Conservation (phyloP, 2,329 filamentous ascomycete species). For the Berkeleyomyces rouxiae region DNA sequence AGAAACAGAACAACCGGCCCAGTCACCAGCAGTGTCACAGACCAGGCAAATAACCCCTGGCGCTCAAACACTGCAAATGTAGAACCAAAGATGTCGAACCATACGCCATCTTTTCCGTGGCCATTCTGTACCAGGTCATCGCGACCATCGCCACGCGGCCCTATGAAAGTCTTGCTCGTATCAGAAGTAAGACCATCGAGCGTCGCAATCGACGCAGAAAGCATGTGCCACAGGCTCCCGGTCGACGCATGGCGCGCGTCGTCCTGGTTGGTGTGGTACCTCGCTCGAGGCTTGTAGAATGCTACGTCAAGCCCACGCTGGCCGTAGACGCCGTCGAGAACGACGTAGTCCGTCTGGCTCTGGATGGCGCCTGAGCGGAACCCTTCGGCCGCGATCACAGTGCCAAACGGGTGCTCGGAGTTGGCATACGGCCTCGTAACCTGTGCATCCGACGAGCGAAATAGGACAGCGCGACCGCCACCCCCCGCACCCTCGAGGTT, state of each 20-base stretch:
- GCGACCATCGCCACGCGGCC: slow-evolving; percentile 35
- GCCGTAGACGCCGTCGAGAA: slow-evolving; percentile 63
- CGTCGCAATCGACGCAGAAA: slow-evolving; percentile 65
- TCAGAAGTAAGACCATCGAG: slow-evolving; percentile 54
- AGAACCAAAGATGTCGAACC: slow-evolving; percentile 83
- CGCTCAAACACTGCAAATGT: slow-evolving; percentile 64
- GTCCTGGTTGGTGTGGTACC: slow-evolving; percentile 86
- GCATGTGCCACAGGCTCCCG: slow-evolving; percentile 78
- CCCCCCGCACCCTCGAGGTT: slow-evolving; percentile 93
- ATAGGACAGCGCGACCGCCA: slow-evolving; percentile 72
- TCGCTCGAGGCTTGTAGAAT: slow-evolving; percentile 69
- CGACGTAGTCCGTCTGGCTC: slow-evolving; percentile 77
- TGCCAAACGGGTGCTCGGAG: slow-evolving; percentile 62
- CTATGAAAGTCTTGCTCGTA: slow-evolving; percentile 48
- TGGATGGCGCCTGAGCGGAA: slow-evolving; percentile 64
- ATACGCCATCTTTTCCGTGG: slow-evolving; percentile 54
- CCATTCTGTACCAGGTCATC: slow-evolving; percentile 50
- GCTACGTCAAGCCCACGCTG: slow-evolving; percentile 82
- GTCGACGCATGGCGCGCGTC: slow-evolving; percentile 62
- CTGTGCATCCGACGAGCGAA: slow-evolving; percentile 75
- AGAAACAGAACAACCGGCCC: slow-evolving; percentile 57
- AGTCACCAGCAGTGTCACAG: slow-evolving; percentile 64
- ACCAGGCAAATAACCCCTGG: slow-evolving; percentile 74
- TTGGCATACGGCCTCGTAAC: slow-evolving; percentile 64
- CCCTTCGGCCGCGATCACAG: slow-evolving; percentile 65